Base-by-base conservation (phyloP, 208 protist species). In the Wallacemonas sp. region DNA sequence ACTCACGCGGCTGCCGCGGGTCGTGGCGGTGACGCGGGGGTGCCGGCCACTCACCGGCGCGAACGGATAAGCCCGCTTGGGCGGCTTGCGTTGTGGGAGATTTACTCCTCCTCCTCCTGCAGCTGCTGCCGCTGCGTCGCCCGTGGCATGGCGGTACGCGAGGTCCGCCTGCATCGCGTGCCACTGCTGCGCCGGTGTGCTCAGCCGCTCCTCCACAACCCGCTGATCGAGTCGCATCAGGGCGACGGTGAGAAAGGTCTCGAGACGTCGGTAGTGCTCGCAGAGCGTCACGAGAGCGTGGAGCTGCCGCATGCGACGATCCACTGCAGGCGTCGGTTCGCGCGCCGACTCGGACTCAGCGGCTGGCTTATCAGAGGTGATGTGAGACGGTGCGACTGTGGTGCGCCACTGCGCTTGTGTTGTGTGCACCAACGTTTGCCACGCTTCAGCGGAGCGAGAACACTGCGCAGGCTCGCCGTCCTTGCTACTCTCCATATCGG, bases 201-300 rank as follows among this genome's bases (percentile, higher is more conserved):
- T 58, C n/a, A 29, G 24, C 32, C 38, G 52, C 19, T 58, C 52
- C 26, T 58, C 30, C 12, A 38, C 52, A 9, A 58, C n/a, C 9
- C 52, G 23, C 30, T 33, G 30, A 44, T 58, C 52, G n/a, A 82
- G 62, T 23, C 76, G 70, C 41, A 82, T 39, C 55, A 82, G 76
- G 14, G 72, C 72, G 70, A 81, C 70, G 21, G 72, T 77, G 12
- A 89, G 61, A 34, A 86, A 62, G 24, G 75, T 71, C 43, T 75
- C 69, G 46, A 92, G 80, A 33, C 77, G 72, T 58, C 71, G 66
- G 68, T 80, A 92, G 70, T 92, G 86, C 61, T 83, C 56, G 5
- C 72, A 78, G 30, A 88, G 65, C 12, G 55, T 78, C 17, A 87
- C 68, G 39, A 87, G 23, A 14, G 38, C 62, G 56, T 83, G 72